Conservation (phyloP, 148 eudicot genomes). For the Amaranthus cruentus region DNA sequence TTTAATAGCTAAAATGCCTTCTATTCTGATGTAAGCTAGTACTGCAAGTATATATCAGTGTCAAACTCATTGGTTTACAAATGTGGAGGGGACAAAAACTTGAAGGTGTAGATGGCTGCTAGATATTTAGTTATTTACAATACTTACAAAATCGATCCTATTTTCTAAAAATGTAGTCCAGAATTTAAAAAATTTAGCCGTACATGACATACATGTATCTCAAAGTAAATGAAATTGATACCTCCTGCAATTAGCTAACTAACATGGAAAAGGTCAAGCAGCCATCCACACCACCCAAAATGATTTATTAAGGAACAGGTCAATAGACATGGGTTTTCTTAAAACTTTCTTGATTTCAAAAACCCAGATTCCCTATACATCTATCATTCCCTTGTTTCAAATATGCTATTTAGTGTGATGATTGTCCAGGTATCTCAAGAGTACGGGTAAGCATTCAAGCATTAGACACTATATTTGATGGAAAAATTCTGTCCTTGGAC, state of each 20-base stretch:
- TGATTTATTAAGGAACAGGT: too few species aligned
- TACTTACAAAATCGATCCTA: neutral
- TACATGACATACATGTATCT: neutral
- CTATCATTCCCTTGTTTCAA: too few species aligned
- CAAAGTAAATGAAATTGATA: neutral
- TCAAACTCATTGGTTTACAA: neutral
- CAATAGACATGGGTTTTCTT: too few species aligned
- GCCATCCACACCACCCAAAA: too few species aligned
- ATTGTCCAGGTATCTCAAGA: too few species aligned
- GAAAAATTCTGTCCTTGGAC: too few species aligned
- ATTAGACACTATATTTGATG: too few species aligned
- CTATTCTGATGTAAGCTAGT: neutral
- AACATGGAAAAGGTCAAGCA: neutral
- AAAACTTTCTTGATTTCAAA: too few species aligned
- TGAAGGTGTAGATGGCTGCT: neutral
- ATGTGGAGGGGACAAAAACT: neutral
- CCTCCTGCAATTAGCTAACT: neutral
- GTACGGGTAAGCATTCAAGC: too few species aligned
- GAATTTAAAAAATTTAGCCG: neutral
- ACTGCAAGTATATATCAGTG: neutral
- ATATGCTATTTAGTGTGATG: too few species aligned
- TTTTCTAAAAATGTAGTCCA: neutral
- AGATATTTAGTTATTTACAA: neutral
- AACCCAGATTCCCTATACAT: too few species aligned
- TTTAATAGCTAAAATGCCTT: neutral